Conservation (phyloP, 768 basidiomycete species). For the Rhizopogon vesiculosus region DNA sequence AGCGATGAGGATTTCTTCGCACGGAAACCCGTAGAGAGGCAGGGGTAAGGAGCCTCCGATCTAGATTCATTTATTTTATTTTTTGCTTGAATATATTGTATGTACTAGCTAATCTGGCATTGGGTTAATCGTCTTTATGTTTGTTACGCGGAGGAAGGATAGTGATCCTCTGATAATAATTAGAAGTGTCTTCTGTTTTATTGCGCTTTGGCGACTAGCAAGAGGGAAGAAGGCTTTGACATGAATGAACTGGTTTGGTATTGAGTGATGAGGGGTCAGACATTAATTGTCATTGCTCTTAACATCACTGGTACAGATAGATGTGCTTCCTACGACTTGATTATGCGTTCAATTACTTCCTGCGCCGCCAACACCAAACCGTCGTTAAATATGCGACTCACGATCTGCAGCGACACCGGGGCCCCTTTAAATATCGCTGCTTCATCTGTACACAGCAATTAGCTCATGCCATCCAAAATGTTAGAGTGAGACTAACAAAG, state of each 20-base stretch:
- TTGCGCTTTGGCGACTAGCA: no score
- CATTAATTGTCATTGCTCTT: neutral
- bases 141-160: no score
- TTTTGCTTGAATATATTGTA: neutral
- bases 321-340: constrained; percentile 11
- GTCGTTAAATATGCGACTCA: constrained; percentile 20
- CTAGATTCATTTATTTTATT: no score
- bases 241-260: no score
- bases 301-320: neutral
- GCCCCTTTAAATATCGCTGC: constrained; percentile 10
- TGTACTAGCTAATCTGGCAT: neutral
- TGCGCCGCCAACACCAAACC: constrained; percentile 24
- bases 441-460: constrained; percentile 15
- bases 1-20: constrained; percentile 54
- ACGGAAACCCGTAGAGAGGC: neutral
- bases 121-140: neutral
- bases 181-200: no score
- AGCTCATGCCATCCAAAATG: neutral
- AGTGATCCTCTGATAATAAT: no score
- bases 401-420: constrained; percentile 18
- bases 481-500: constrained; percentile 10
- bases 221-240: no score
- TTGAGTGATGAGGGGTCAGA: no score
- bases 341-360: constrained; percentile 17
- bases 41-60: neutral